Evolutionary conservation across 305 asterid species (phyloP).

Genomic region (Fraxinus nigra): DNA sequence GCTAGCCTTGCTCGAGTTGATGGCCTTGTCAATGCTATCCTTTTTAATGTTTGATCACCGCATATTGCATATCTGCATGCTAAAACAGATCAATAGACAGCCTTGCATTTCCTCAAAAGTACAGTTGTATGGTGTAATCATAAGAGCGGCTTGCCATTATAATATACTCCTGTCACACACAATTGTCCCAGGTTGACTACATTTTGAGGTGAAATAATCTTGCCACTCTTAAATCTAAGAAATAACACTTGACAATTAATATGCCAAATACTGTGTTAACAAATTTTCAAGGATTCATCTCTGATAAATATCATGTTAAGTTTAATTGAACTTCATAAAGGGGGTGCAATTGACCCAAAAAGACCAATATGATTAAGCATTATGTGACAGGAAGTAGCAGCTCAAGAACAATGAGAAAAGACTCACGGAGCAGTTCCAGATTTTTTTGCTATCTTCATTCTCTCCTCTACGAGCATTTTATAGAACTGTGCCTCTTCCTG

Average conservation of each 20-base stretch:
- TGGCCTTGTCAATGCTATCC: constrained; percentile 77
- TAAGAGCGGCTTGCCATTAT: background rate
- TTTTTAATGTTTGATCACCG: constrained; percentile 87
- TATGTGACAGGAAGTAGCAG: background rate
- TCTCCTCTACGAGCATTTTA: constrained; percentile 76
- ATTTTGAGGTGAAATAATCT: background rate
- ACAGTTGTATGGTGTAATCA: background rate
- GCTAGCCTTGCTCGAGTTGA: constrained; percentile 95
- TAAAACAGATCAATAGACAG: constrained; percentile 22
- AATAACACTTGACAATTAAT: background rate
- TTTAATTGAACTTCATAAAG: background rate
- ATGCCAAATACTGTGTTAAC: constrained; percentile 27
- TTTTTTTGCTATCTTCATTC: constrained; percentile 79
- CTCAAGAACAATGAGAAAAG: constrained; percentile 15
- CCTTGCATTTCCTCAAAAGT: constrained; percentile 4
- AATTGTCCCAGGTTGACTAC: background rate
- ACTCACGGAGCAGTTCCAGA: constrained; percentile 90
- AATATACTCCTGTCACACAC: background rate
- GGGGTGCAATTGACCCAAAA: background rate
- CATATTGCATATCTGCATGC: constrained; percentile 86
- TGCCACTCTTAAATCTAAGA: background rate
- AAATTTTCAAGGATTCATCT: background rate
- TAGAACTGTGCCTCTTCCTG: constrained; percentile 77
- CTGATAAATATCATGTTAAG: background rate
- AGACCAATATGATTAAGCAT: background rate